Evolutionary conservation across 148 eudicot species (phyloP).

Genomic region (Vaccinium myrtillus): DNA sequence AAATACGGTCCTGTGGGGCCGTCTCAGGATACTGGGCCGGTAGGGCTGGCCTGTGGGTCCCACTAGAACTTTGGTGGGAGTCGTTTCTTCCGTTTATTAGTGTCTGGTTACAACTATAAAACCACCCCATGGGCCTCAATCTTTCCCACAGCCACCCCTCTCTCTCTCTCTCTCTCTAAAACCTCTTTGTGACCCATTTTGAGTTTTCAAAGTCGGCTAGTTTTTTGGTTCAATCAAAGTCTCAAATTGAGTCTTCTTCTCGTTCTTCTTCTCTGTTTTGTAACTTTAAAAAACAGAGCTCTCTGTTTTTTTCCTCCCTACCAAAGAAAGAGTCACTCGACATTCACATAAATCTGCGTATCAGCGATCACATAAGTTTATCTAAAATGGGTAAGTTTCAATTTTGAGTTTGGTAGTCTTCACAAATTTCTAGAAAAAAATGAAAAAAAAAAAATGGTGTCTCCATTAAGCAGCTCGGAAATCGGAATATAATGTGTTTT

Average conservation of each 20-base stretch:
- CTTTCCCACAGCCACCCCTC: conserved; percentile 23
- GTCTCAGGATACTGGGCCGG: neutral
- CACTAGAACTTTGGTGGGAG: neutral
- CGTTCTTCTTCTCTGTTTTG: neutral
- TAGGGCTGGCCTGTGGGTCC: neutral
- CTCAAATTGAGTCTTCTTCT: neutral
- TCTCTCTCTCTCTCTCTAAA: conserved; percentile 11
- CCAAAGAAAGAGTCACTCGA: neutral
- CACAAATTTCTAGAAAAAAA: neutral
- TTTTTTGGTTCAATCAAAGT: neutral
- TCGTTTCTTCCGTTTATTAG: conserved; percentile 23
- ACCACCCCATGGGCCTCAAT: conserved; percentile 17
- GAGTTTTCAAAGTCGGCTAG: neutral
- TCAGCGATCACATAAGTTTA: neutral
- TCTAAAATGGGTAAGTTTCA: conserved; percentile 13
- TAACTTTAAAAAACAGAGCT: neutral
- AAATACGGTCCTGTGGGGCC: conserved; percentile 9
- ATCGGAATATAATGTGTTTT: neutral
- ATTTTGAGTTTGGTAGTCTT: neutral
- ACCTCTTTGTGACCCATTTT: conserved; percentile 3
- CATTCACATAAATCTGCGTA: neutral
- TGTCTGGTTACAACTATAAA: conserved; percentile 41
- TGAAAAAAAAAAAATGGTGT: neutral
- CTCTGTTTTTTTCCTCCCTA: conserved; percentile 13
- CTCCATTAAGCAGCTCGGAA: neutral